Percentiles rank a stretch among this genome's conserved stretches.
These are phyloP conservation scores for Tolypocladium album DNA, from an alignment of 2,329 filamentous ascomycete genomes.

Conservation along the genomic window DNA sequence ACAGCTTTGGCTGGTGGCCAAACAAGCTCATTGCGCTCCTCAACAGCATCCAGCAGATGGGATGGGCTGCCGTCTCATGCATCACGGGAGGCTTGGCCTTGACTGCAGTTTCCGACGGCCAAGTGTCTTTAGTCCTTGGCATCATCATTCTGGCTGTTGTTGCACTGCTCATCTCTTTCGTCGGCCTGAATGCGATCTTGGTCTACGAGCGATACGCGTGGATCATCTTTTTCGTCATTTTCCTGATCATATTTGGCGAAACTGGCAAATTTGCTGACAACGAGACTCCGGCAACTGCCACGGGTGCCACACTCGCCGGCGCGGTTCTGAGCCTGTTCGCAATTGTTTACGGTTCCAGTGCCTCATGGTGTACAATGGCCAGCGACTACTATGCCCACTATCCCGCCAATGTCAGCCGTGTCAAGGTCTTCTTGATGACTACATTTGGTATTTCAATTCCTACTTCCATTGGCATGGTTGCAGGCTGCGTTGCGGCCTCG, in stretches of 20 bases:
- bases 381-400: slow-evolving; percentile 25
- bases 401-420: slow-evolving; percentile 29
- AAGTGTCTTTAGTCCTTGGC: slow-evolving; percentile 36
- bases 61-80: slow-evolving; percentile 39
- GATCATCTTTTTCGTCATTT: slow-evolving; percentile 34
- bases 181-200: slow-evolving; percentile 37
- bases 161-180: slow-evolving; percentile 38
- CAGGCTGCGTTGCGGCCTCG: slow-evolving; percentile 30
- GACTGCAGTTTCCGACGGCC: slow-evolving; percentile 31
- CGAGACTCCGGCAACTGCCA: slow-evolving; percentile 17
- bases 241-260: slow-evolving; percentile 37
- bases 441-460: slow-evolving; percentile 35
- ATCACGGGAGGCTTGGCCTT: slow-evolving; percentile 40
- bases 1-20: slow-evolving; percentile 39
- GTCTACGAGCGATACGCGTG: slow-evolving; percentile 40
- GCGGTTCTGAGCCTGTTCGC: slow-evolving; percentile 30
- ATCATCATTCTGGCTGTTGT: slow-evolving; percentile 40
- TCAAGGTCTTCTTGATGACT: slow-evolving; percentile 37
- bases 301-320: slow-evolving; percentile 26
- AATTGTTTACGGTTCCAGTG: slow-evolving; percentile 36
- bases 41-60: slow-evolving; percentile 25
- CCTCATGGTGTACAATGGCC: slow-evolving; percentile 34
- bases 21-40: slow-evolving; percentile 37
- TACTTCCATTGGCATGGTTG: slow-evolving; percentile 36
- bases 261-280: slow-evolving; percentile 29